Evolutionary conservation across 208 protist genomes (phyloP).

Genomic region (Acanthamoeba sp.): DNA sequence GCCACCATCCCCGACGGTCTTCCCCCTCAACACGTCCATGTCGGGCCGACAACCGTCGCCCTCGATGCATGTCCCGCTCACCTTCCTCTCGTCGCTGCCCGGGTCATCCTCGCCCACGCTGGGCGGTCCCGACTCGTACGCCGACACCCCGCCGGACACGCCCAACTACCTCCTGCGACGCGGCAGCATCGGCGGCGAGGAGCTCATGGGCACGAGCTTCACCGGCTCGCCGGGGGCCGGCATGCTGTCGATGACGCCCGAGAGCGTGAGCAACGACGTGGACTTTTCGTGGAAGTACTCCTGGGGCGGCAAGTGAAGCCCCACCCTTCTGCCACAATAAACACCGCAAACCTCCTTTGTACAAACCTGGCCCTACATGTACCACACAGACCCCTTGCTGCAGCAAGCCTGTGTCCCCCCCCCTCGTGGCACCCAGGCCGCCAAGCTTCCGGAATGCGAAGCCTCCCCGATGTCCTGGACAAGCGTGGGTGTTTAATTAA

Average conservation of each 20-base stretch:
- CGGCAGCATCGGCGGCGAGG: background rate
- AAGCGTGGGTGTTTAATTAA: too few relatives aligned
- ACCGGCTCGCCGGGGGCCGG: background rate
- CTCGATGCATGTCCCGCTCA: constrained; percentile 1
- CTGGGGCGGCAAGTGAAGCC: constrained; percentile 24
- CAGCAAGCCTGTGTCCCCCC: too few relatives aligned
- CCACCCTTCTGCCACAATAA: too few relatives aligned
- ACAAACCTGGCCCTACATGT: too few relatives aligned
- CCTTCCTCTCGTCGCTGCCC: constrained; percentile 11
- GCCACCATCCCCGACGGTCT: background rate
- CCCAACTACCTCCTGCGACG: background rate
- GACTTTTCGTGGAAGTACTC: constrained; percentile 67
- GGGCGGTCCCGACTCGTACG: background rate
- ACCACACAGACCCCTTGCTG: too few relatives aligned
- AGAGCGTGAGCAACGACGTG: constrained; percentile 30
- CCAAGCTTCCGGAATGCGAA: too few relatives aligned
- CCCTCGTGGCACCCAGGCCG: too few relatives aligned
- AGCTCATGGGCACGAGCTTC: background rate
- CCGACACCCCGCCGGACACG: constrained; percentile 5
- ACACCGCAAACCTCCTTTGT: too few relatives aligned
- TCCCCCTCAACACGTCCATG: background rate
- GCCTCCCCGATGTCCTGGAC: too few relatives aligned
- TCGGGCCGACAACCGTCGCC: background rate
- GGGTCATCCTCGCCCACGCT: background rate
- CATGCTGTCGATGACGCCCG: constrained; percentile 11